These are phyloP conservation scores for Ogataea nakhonphanomensis DNA, from an alignment of 805 yeast genomes.

Conservation along the genomic window DNA sequence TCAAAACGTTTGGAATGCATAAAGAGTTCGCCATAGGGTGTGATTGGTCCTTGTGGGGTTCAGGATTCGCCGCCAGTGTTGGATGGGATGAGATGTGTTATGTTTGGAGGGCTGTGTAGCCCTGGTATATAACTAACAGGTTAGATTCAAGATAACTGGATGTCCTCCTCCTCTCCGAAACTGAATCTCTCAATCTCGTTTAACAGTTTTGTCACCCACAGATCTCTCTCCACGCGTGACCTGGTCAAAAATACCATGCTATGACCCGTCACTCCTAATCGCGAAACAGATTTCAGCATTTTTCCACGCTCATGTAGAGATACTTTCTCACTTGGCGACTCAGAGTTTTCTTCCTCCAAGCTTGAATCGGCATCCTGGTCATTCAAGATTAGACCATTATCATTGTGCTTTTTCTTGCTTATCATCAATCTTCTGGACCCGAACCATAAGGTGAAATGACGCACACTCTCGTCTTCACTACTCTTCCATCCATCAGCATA, in stretches of 20 bases:
- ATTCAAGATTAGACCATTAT: conserved; percentile 3
- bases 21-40: conserved; percentile 89
- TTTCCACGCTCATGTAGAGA: conserved; percentile 23
- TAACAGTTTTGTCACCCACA: conserved; percentile 61
- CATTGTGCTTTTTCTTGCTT: conserved; percentile 18
- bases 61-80: conserved; percentile 90
- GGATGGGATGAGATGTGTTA: conserved; percentile 97
- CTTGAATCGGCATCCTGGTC: conserved; percentile 5
- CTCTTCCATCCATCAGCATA: conserved; percentile 85
- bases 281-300: conserved; percentile 42
- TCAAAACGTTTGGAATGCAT: conserved; percentile 62
- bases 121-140: neutral
- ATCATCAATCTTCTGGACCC: conserved; percentile 55
- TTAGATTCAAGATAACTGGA: conserved; percentile 16
- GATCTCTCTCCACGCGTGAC: conserved; percentile 77
- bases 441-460: conserved; percentile 85
- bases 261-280: conserved; percentile 64
- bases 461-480: conserved; percentile 66
- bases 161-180: conserved; percentile 17
- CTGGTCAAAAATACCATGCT: conserved; percentile 75
- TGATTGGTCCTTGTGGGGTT: conserved; percentile 97
- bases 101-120: conserved; percentile 71
- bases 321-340: conserved; percentile 5
- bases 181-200: conserved; percentile 45
- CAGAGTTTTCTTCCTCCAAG: conserved; percentile 7